Percentiles rank a stretch among this genome's conserved stretches.
These are phyloP conservation scores for Ceratocystis alfenasii DNA, from an alignment of 2,329 filamentous ascomycete species.

Conservation along the genomic window DNA sequence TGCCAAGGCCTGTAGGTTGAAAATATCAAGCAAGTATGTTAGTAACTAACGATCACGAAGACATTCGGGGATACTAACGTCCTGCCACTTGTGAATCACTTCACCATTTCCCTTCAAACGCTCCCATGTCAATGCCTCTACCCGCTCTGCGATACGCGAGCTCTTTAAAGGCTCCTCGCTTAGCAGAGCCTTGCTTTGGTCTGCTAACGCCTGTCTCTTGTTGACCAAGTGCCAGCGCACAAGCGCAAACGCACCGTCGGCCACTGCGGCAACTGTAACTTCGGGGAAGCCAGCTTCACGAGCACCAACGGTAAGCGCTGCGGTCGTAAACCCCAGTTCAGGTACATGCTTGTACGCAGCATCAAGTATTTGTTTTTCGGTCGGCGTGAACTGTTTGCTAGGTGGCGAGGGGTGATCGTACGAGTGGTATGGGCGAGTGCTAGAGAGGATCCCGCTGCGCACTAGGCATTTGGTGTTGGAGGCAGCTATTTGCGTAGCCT, in stretches of 20 bases:
- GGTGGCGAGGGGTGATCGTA: conserved; percentile 51
- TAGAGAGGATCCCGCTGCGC: neutral
- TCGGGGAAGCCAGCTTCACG: conserved; percentile 77
- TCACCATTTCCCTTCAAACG: conserved; percentile 62
- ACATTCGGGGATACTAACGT: conserved; percentile 43
- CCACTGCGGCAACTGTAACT: conserved; percentile 72
- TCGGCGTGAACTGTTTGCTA: conserved; percentile 48
- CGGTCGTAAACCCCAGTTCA: conserved; percentile 65
- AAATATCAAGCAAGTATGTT: neutral
- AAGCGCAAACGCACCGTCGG: conserved; percentile 67
- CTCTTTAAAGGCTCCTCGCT: conserved; percentile 28
- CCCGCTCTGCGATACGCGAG: conserved; percentile 47
- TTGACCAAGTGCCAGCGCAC: conserved; percentile 64
- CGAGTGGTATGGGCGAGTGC: conserved; percentile 54
- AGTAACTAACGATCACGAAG: neutral
- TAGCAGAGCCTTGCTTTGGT: conserved; percentile 33
- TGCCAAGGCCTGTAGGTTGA: conserved; percentile 55
- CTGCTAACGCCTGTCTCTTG: conserved; percentile 49
- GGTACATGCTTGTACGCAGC: conserved; percentile 73
- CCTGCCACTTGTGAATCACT: conserved; percentile 70
- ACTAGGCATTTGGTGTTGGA: neutral
- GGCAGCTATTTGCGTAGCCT: conserved; percentile 3
- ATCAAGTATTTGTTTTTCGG: conserved; percentile 66
- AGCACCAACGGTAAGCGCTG: conserved; percentile 63
- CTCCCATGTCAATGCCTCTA: conserved; percentile 62